Conservation (phyloP, 1,284 basidiomycete genomes). For the Sporisorium reilianum region DNA sequence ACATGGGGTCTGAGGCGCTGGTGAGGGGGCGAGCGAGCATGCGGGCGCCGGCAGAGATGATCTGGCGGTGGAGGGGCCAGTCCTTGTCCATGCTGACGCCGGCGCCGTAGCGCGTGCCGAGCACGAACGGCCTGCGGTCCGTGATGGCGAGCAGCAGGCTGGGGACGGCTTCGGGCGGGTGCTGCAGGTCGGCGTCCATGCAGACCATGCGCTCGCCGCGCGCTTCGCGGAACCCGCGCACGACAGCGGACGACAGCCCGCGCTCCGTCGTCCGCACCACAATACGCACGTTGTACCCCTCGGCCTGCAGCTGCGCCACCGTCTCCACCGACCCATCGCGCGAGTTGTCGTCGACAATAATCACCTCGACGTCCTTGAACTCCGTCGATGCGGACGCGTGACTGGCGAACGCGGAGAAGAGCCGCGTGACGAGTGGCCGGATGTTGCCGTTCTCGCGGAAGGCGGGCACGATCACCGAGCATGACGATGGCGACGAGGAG, state of each 20-base stretch:
- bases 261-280: slow-evolving; percentile 71
- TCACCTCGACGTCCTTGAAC: slow-evolving; percentile 23
- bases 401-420: slow-evolving; percentile 62
- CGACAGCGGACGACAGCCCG: slow-evolving; percentile 72
- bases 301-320: slow-evolving; percentile 32
- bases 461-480: slow-evolving; percentile 58
- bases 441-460: slow-evolving; percentile 56
- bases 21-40: slow-evolving; percentile 71
- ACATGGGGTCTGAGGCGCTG: slow-evolving; percentile 72
- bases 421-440: slow-evolving; percentile 71
- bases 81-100: slow-evolving; percentile 72
- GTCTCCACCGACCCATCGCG: slow-evolving; percentile 45
- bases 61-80: slow-evolving; percentile 72
- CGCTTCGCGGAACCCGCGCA: slow-evolving; percentile 72
- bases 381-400: slow-evolving; percentile 16
- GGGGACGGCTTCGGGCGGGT: slow-evolving; percentile 72
- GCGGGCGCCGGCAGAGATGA: slow-evolving; percentile 72
- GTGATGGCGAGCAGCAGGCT: slow-evolving; percentile 70
- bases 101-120: slow-evolving; percentile 72
- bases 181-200: slow-evolving; percentile 73
- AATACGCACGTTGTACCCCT: slow-evolving; percentile 72
- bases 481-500: slow-evolving; percentile 9
- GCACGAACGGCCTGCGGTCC: slow-evolving; percentile 69
- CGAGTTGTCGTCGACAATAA: slow-evolving; percentile 54
- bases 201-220: slow-evolving; percentile 71